These are phyloP conservation scores for Dothiorella sarmentorum DNA, from an alignment of 2,329 filamentous ascomycete species.

Conservation along the genomic window DNA sequence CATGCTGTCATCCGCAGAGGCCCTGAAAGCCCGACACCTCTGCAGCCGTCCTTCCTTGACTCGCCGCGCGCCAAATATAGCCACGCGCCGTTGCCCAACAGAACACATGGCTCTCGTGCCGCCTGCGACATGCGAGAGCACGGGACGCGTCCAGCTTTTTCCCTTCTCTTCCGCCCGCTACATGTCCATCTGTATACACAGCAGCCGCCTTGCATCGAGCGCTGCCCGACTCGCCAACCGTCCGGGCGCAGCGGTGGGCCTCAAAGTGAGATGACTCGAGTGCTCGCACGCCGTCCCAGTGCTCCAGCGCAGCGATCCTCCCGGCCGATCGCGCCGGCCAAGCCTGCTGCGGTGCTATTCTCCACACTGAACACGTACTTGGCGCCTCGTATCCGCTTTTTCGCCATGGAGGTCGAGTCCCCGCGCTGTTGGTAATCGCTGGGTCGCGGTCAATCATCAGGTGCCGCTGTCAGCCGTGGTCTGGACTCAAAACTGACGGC, in stretches of 20 bases:
- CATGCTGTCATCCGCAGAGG: conserved; percentile 4
- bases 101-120: not conserved
- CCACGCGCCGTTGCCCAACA: conserved; percentile 6
- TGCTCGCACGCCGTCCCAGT: not conserved
- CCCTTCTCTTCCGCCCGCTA: too few species aligned
- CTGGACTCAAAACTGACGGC: conserved; percentile 1
- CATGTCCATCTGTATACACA: too few species aligned
- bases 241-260: not conserved
- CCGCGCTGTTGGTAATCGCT: not conserved
- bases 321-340: conserved; percentile 10
- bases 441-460: not conserved
- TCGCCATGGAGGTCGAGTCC: not conserved
- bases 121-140: not conserved
- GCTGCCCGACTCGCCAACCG: not conserved
- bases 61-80: conserved; percentile 1
- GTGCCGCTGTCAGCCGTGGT: not conserved
- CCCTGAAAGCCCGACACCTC: not conserved
- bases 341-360: not conserved
- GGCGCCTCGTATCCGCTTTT: conserved; percentile 8
- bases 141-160: not conserved
- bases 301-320: conserved; percentile 4
- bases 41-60: not conserved
- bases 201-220: too few species aligned
- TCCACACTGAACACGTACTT: conserved; percentile 5
- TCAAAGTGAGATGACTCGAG: not conserved